phyloP scores from a whole-genome alignment of 1,139 yeast genomes.

The Blastobotrys buckinghamii region DNA sequence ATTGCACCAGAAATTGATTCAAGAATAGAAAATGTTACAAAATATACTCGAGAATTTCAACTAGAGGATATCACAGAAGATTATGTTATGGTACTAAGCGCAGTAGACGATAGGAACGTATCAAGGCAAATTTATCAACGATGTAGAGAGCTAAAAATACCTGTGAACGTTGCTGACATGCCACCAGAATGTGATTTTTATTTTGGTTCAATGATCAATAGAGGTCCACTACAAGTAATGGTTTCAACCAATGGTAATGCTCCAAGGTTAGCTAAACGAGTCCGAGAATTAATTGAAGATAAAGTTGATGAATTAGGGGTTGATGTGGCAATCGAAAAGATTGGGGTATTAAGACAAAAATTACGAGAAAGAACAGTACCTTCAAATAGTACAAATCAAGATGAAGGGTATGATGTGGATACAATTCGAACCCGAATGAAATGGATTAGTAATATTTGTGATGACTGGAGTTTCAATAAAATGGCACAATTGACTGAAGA shows the following conservation, averaged over 20 bases:
- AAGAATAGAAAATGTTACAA: constrained; percentile 12
- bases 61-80: constrained; percentile 16
- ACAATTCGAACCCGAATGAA: constrained; percentile 62
- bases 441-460: constrained; percentile 67
- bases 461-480: constrained; percentile 49
- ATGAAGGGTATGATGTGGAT: constrained; percentile 40
- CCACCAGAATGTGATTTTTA: constrained; percentile 81
- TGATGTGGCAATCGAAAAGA: constrained; percentile 53
- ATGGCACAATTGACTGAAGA: constrained; percentile 43
- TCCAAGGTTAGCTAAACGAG: constrained; percentile 64
- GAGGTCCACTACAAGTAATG: constrained; percentile 77
- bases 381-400: constrained; percentile 26
- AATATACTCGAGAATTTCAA: constrained; percentile 14
- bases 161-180: constrained; percentile 81
- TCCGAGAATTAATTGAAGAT: constrained; percentile 53
- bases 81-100: constrained; percentile 66
- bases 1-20: constrained; percentile 57
- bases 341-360: constrained; percentile 51
- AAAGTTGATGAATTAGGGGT: constrained; percentile 32
- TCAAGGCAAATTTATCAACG: constrained; percentile 55
- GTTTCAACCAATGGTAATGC: constrained; percentile 80
- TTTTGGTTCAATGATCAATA: constrained; percentile 73
- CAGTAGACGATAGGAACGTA: constrained; percentile 64
- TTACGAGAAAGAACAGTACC: constrained; percentile 39
- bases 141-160: constrained; percentile 47